Evolutionary conservation across 768 basidiomycete genomes (phyloP).

Genomic region (Trametes elegans): DNA sequence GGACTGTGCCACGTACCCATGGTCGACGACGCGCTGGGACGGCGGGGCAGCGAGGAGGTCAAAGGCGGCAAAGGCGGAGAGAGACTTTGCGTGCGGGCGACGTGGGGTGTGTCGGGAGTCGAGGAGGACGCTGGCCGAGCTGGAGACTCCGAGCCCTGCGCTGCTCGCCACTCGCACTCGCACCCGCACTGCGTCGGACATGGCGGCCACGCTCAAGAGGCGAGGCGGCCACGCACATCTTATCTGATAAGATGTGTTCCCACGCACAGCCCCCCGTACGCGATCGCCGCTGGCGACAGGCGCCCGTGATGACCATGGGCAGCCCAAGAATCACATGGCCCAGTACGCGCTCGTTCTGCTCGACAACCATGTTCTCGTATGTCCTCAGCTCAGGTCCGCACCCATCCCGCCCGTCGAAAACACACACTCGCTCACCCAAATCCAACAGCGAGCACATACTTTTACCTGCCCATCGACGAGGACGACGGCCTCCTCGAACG

Average conservation of each 20-base stretch:
- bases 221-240: slow-evolving; percentile 1
- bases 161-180: too few species aligned
- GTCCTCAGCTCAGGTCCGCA: slow-evolving; percentile 27
- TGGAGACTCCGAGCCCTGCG: too few species aligned
- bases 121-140: too few species aligned
- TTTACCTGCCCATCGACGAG: slow-evolving; percentile 62
- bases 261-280: background rate
- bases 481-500: slow-evolving; percentile 47
- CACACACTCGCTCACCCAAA: background rate
- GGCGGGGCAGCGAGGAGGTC: background rate
- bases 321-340: slow-evolving; percentile 25
- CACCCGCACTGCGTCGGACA: background rate
- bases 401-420: background rate
- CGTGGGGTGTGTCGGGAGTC: background rate
- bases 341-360: slow-evolving; percentile 9
- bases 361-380: slow-evolving; percentile 31
- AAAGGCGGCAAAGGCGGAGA: too few species aligned
- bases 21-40: background rate
- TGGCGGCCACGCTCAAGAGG: background rate
- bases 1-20: slow-evolving; percentile 4
- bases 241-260: slow-evolving; percentile 24
- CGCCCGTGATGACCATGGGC: slow-evolving; percentile 1
- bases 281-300: too few species aligned
- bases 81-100: background rate
- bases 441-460: slow-evolving; percentile 56